Base-by-base conservation (phyloP, 352 stramenopile species). In the Phytophthora hybrid region DNA sequence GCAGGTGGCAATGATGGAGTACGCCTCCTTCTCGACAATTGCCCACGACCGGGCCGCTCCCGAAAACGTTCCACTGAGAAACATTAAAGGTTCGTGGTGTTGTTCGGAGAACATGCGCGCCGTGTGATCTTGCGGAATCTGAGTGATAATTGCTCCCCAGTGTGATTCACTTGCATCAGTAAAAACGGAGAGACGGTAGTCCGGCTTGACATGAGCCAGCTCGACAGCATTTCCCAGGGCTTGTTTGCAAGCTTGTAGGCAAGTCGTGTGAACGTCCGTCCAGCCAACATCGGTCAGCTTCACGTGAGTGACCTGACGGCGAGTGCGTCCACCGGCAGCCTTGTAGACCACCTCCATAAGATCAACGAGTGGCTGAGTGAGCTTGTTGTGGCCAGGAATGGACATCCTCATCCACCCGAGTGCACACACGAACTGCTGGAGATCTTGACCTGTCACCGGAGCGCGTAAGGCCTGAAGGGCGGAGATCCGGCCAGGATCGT, bases 371-470 rank as follows among this genome's bases (percentile, higher is more conserved):
- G 14, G 61, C 2, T 55, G 2, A 14, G 41, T 60, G 19, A 68
- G 19, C 26, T 68, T 68, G 31, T 68, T 68, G 31, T 44, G 31
- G 7, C 47, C 34, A 1, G 23, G 51, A 13, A 55, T 23, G 1
- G 34, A 59, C 11, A 37, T 41, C 32, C 61, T 11, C 61, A 68
- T 68, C 51, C 49, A 54, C 1, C 31, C 31, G 2, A 60, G 51
- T 29, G 51, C 61, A 55, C 51, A 68, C 5, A 68, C 61, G 14
- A 68, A 68, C 6, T 68, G 61, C 21, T 60, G 61, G 13, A 68
- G 51, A 31, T 44, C 32, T 19, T 68, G 61, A 19, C 61, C 61
- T 2, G 61, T 68, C 1, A 10, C 26, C 0, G 60, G 60, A 10
- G 60, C 18, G 39, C 39, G 11, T 46, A 46, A 21, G 2, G 29